Conservation (phyloP, 768 basidiomycete species). For the Psilocybe tampanensis region DNA sequence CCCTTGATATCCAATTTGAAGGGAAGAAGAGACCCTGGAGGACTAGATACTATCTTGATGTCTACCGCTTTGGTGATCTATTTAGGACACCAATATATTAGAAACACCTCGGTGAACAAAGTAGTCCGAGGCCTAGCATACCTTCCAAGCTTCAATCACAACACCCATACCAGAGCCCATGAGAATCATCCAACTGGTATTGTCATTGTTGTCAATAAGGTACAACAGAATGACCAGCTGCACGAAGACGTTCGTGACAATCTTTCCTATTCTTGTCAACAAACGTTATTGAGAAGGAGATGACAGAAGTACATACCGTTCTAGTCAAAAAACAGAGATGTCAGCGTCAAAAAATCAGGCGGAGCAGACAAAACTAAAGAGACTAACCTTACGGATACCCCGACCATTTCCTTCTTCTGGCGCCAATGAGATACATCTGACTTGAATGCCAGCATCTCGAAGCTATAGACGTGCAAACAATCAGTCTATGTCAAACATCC, state of each 20-base stretch:
- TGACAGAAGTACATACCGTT: slow-evolving; percentile 9
- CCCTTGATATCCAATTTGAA: slow-evolving; percentile 85
- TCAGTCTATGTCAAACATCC: no score
- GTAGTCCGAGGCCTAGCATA: slow-evolving; percentile 25
- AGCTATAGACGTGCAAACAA: slow-evolving; percentile 46
- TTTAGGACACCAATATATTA: slow-evolving; percentile 17
- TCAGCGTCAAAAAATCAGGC: background rate
- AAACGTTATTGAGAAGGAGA: background rate
- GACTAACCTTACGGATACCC: slow-evolving; percentile 86
- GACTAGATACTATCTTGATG: slow-evolving; percentile 65
- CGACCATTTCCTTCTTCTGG: slow-evolving; percentile 91
- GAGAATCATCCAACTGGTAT: slow-evolving; percentile 98
- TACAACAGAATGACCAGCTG: slow-evolving; percentile 89
- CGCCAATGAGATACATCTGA: slow-evolving; percentile 96
- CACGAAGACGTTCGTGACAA: slow-evolving; percentile 94
- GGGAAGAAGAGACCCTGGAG: slow-evolving; percentile 69
- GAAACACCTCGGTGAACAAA: slow-evolving; percentile 10
- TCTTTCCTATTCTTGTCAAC: slow-evolving; percentile 30
- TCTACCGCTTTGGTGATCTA: slow-evolving; percentile 92
- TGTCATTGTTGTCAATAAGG: slow-evolving; percentile 92
- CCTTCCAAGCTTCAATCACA: slow-evolving; percentile 94
- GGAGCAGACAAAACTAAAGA: background rate
- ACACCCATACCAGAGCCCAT: slow-evolving; percentile 83
- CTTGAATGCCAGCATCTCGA: slow-evolving; percentile 96
- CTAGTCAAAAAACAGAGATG: slow-evolving; percentile 3